These are phyloP conservation scores for Stephanodiscus triporus DNA, from an alignment of 108 stramenopile genomes.

Conservation along the genomic window DNA sequence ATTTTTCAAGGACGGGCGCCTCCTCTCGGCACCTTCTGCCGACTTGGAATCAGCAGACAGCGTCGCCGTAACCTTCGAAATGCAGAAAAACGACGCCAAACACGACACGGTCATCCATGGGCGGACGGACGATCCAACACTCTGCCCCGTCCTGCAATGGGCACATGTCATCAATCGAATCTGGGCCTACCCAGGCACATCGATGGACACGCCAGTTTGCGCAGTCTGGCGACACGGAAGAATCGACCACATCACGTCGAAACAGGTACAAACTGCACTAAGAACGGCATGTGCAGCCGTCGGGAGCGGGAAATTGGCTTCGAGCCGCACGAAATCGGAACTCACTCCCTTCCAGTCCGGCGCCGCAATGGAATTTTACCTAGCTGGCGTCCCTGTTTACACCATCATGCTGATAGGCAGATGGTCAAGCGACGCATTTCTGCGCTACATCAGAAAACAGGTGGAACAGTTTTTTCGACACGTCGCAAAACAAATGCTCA, in stretches of 20 bases:
- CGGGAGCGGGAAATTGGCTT: no score
- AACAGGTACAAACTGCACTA: no score
- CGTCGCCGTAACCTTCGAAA: slow-evolving; percentile 28
- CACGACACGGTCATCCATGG: slow-evolving; percentile 29
- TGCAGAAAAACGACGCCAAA: slow-evolving; percentile 19
- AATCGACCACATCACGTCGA: neutral
- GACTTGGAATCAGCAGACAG: slow-evolving; percentile 17
- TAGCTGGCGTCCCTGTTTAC: slow-evolving; percentile 11
- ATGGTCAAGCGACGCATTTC: slow-evolving; percentile 28
- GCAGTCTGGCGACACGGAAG: neutral
- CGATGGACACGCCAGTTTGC: neutral
- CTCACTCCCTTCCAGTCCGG: slow-evolving; percentile 16
- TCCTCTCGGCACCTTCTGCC: no score
- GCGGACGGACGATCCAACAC: neutral
- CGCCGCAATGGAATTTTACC: slow-evolving; percentile 28
- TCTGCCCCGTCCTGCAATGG: slow-evolving; percentile 25
- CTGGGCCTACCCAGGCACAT: neutral
- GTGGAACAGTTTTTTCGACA: slow-evolving; percentile 17
- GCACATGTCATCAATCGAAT: neutral
- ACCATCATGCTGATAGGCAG: slow-evolving; percentile 18
- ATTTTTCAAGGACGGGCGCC: neutral
- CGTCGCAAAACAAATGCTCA: slow-evolving; percentile 5
- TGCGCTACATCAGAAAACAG: slow-evolving; percentile 16
- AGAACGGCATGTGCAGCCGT: no score
- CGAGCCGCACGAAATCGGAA: slow-evolving; percentile 11